phyloP scores from a whole-genome alignment of 2,329 filamentous ascomycete species.

The Plectosphaerella sp. region DNA sequence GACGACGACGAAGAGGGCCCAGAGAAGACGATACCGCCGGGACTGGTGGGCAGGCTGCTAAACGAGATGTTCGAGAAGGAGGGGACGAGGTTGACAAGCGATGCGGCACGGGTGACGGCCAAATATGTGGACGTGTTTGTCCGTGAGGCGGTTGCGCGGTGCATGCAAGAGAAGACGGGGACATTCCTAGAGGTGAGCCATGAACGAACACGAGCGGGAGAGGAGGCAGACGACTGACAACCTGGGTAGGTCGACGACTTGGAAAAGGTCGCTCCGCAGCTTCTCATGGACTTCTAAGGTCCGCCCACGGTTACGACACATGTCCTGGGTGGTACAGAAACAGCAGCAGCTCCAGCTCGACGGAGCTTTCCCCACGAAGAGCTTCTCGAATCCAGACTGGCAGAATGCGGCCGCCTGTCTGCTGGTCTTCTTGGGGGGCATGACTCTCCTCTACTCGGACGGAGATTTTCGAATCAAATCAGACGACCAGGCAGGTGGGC shows the following conservation, averaged over 20 bases:
- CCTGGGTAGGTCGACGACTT: conserved; percentile 71
- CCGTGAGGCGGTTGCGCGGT: conserved; percentile 78
- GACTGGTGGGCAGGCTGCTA: conserved; percentile 71
- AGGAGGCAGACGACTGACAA: conserved; percentile 6
- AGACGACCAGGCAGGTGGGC: too few species aligned
- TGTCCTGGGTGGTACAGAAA: neutral
- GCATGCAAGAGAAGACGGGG: conserved; percentile 64
- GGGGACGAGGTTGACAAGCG: conserved; percentile 68
- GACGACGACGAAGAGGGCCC: conserved; percentile 26
- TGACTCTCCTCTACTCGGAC: too few species aligned
- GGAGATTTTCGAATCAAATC: too few species aligned
- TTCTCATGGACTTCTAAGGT: conserved; percentile 76
- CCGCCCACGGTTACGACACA: too few species aligned
- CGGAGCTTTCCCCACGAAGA: too few species aligned
- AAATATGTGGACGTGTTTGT: conserved; percentile 93
- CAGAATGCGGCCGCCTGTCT: too few species aligned
- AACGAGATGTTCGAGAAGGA: conserved; percentile 74
- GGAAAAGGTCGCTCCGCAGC: conserved; percentile 79
- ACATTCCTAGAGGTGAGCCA: conserved; percentile 69
- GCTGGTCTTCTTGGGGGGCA: too few species aligned
- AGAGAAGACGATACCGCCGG: conserved; percentile 59
- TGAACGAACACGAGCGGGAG: neutral
- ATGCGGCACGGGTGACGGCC: conserved; percentile 71
- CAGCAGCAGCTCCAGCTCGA: neutral
- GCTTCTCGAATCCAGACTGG: too few species aligned